A percentile compares a stretch with the other conserved stretches of the same genome.
phyloP scores from a whole-genome alignment of 805 yeast species.

The Candida awuae region DNA sequence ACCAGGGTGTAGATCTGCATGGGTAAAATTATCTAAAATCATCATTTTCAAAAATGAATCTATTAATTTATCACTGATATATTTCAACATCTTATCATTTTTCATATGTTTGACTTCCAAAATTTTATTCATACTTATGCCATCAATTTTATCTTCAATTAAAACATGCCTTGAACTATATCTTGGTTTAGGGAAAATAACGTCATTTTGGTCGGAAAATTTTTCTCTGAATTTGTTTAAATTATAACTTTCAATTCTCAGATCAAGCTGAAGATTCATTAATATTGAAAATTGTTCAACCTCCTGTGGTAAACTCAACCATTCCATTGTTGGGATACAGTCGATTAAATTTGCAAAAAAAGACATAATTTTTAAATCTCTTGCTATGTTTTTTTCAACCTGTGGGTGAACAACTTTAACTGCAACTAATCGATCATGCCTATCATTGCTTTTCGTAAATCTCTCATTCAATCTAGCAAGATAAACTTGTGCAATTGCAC shows the following conservation, averaged over 20 bases:
- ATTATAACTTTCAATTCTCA: slow-evolving; percentile 84
- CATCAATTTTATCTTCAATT: slow-evolving; percentile 80
- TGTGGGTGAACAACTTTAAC: slow-evolving; percentile 89
- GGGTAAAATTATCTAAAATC: slow-evolving; percentile 86
- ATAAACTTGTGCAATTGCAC: slow-evolving; percentile 97
- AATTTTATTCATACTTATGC: slow-evolving; percentile 71
- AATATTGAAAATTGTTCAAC: slow-evolving; percentile 78
- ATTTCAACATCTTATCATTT: slow-evolving; percentile 45
- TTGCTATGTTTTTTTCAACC: slow-evolving; percentile 59
- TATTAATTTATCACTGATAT: slow-evolving; percentile 70
- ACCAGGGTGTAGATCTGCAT: slow-evolving; percentile 96
- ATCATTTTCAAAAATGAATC: slow-evolving; percentile 92
- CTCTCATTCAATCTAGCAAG: slow-evolving; percentile 52
- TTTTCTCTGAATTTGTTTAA: slow-evolving; percentile 62
- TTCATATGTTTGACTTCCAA: slow-evolving; percentile 43
- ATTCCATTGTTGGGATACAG: slow-evolving; percentile 86
- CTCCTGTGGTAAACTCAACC: slow-evolving; percentile 93
- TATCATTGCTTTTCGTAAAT: slow-evolving; percentile 24
- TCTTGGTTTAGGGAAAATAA: slow-evolving; percentile 77
- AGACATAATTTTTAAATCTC: slow-evolving; percentile 80
- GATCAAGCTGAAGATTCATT: slow-evolving; percentile 84
- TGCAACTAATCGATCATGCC: slow-evolving; percentile 59
- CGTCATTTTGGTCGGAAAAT: slow-evolving; percentile 48
- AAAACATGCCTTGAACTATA: slow-evolving; percentile 62
- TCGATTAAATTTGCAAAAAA: slow-evolving; percentile 69